Evolutionary conservation across 163 green algal genomes (phyloP), one percentile per base, ranked within the genome.

Genomic region (Chlorella variabilis): DNA sequence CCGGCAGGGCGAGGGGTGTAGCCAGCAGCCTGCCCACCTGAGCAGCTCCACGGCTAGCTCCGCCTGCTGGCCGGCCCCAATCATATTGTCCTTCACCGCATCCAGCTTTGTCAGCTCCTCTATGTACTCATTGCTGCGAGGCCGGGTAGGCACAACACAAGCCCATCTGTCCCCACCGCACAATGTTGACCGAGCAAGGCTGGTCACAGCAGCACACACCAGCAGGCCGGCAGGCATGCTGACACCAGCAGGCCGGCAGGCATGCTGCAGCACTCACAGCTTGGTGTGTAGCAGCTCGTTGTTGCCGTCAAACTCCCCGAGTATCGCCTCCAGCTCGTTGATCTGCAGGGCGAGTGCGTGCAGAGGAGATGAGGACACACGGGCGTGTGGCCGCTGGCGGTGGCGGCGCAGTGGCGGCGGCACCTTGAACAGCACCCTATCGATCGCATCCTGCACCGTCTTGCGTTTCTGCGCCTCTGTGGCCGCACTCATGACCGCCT

Each of bases 261-360:
- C 36, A 70, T 29, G 62, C n/a, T n/a, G n/a, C n/a, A 33, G 33
- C 23, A 17, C 39, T 70, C 56, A 80, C 73, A 80, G 56, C 73
- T 80, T 80, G 36, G 73, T 41, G 38, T 80, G 39, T 39, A 80
- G 56, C 36, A 80, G 73, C 56, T 80, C 73, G 38, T 80, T 80
- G 36, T 80, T 63, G 25, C 73, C 73, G 18, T 41, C 27, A 21
- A 80, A 80, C 36, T 80, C 41, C 25, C 56, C 54, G 13, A 80
- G 2, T n/a, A 80, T 80, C 8, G 73, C 73, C 39, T 80, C 73
- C 56, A 80, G 38, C 73, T 80, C 73, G n/a, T 80, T 80, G 38
- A 80, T 70, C 73, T 80, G 73, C 38, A 73, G 38, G 34, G 17
- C 45, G 45, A 54, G 15, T 54, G 45, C 45, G 45, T 11, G 45